Evolutionary conservation across 1,284 basidiomycete species (phyloP), one percentile per base, ranked within the genome.

Genomic region (Tylopilus sp.): DNA sequence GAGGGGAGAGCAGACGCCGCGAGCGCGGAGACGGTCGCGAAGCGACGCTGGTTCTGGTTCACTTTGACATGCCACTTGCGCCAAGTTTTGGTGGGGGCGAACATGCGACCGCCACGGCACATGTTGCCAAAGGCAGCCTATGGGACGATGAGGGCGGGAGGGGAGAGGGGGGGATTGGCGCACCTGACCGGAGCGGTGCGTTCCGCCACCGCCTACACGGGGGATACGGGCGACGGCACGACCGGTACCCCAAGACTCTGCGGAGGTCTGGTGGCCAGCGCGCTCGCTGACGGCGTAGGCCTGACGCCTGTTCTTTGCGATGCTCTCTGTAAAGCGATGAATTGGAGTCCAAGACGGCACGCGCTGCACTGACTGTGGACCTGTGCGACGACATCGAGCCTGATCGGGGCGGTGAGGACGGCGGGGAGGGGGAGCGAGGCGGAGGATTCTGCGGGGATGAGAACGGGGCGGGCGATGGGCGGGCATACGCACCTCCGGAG

Each of bases 21-120:
- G 58, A 99, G 86, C 52, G 96, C 97, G 63, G 97, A 99, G 62
- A 98, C 96, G 61, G 93, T 89, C 56, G 97, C 97, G 76, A 94
- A 99, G 65, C 97, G 93, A 74, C 92, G 92, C 81, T 99, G 96
- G 84, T 96, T 97, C 83, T 95, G 92, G 88, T 97, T 98, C 62
- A 94, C 92, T 85, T 98, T 99, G 82, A 99, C 91, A 81, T 98
- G 96, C 97, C 97, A 99, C 76, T 90, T 96, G 78, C 97, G 90
- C 96, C 96, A 99, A 72, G 88, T 93, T 85, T 97, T 98, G 79
- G 96, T 99, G 40, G 97, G 96, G 42, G 96, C 95, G 79, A 99
- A 99, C 96, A 99, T 99, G 74, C 96, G 94, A 84, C 96, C 97
- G 72, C 96, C 95, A 77, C 94, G 91, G 82, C 94, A 97, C 94